phyloP scores from a whole-genome alignment of 2,329 filamentous ascomycete genomes.

The Didymella sp. region DNA sequence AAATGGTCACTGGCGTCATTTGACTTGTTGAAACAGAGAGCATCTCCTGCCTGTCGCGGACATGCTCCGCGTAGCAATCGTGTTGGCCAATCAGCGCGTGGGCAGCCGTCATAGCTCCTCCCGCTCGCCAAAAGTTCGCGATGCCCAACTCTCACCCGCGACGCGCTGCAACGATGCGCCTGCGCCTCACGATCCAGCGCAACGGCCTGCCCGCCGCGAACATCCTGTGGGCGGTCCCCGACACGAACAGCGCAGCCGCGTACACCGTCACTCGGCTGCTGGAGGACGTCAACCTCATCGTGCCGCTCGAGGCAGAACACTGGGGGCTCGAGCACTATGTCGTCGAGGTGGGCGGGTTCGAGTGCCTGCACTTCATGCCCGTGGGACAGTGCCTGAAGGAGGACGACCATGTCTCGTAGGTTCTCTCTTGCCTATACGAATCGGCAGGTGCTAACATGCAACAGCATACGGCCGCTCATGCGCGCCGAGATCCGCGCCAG shows the following conservation, averaged over 20 bases:
- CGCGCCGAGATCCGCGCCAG: constrained; percentile 76
- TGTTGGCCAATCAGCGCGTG: background rate
- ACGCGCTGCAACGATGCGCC: constrained; percentile 40
- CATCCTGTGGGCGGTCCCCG: constrained; percentile 49
- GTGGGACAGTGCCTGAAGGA: constrained; percentile 75
- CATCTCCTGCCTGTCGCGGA: constrained; percentile 13
- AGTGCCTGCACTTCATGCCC: constrained; percentile 85
- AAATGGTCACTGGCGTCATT: background rate
- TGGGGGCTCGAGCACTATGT: constrained; percentile 93
- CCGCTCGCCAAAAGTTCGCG: constrained; percentile 25
- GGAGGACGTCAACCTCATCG: constrained; percentile 76
- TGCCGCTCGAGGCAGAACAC: constrained; percentile 80
- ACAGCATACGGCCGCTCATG: constrained; percentile 78
- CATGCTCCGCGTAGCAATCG: constrained; percentile 14
- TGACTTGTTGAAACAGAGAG: constrained; percentile 4
- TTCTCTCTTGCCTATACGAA: constrained; percentile 19
- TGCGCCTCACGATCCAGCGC: constrained; percentile 48
- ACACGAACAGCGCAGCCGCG: constrained; percentile 39
- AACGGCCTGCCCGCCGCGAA: constrained; percentile 46
- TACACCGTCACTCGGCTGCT: constrained; percentile 77
- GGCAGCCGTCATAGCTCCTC: constrained; percentile 16
- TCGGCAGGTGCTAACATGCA: constrained; percentile 4
- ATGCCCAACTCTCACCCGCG: constrained; percentile 5
- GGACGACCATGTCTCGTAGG: constrained; percentile 82
- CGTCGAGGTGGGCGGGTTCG: constrained; percentile 79